Percentiles rank a stretch among this genome's conserved stretches.
Conservation (phyloP, 352 stramenopile species). For the Phytophthora quininea region DNA sequence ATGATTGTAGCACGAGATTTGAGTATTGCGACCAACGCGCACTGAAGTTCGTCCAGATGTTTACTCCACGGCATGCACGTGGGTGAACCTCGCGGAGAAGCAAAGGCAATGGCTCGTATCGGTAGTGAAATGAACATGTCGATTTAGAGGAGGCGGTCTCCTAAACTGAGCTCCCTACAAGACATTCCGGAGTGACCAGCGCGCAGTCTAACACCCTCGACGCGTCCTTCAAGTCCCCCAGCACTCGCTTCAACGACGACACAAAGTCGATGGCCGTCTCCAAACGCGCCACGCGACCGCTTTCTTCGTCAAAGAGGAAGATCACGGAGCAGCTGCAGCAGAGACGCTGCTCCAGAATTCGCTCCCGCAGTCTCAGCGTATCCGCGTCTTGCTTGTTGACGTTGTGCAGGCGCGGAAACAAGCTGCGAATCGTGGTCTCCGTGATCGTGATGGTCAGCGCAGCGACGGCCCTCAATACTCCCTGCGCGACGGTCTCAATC, state of each 20-base stretch:
- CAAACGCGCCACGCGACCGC: slow-evolving; percentile 8
- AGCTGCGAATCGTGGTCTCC: background rate
- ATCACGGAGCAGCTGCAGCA: background rate
- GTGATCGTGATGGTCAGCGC: slow-evolving; percentile 4
- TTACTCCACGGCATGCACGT: background rate
- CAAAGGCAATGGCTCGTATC: background rate
- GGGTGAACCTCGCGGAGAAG: background rate
- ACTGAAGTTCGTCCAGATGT: background rate
- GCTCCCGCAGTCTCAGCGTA: background rate
- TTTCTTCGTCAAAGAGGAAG: slow-evolving; percentile 9
- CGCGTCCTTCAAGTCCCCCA: background rate
- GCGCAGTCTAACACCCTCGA: background rate
- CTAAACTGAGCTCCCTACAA: background rate
- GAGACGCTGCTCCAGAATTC: slow-evolving; percentile 1
- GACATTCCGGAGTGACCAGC: background rate
- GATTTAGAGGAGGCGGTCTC: no score
- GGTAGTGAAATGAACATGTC: background rate
- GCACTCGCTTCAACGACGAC: background rate
- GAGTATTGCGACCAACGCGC: background rate
- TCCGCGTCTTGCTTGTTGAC: background rate
- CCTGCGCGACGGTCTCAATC: background rate
- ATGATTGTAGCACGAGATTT: background rate
- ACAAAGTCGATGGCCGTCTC: slow-evolving; percentile 4
- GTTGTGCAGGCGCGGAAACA: slow-evolving; percentile 6
- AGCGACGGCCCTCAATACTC: background rate